Evolutionary conservation across 768 basidiomycete genomes (phyloP).

Genomic region (Phaeolepiota aurea): DNA sequence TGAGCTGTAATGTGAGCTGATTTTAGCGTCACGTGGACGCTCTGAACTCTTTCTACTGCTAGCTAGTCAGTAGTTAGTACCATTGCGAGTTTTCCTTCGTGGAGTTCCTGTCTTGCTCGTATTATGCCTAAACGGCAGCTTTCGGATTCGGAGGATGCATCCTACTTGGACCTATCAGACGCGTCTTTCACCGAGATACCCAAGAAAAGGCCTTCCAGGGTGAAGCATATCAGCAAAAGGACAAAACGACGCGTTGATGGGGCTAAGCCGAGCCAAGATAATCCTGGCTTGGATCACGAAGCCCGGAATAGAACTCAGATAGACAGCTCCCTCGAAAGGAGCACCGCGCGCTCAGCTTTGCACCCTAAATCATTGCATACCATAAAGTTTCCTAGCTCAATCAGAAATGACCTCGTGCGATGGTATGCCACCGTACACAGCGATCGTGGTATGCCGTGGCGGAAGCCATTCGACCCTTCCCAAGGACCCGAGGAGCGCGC

Average conservation of each 20-base stretch:
- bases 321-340: background rate
- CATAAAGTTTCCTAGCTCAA: constrained; percentile 27
- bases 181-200: background rate
- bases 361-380: constrained; percentile 45
- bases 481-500: constrained; percentile 51
- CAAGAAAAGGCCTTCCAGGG: background rate
- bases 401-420: constrained; percentile 41
- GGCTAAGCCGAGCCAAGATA: background rate
- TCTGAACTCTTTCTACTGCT: too few species aligned
- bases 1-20: too few species aligned
- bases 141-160: constrained; percentile 12
- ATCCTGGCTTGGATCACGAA: background rate
- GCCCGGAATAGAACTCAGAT: background rate
- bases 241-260: constrained; percentile 1
- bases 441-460: constrained; percentile 85
- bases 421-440: constrained; percentile 73
- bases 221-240: background rate
- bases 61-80: too few species aligned
- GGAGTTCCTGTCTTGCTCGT: too few species aligned
- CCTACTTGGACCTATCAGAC: constrained; percentile 1
- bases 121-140: background rate
- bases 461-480: constrained; percentile 58
- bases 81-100: too few species aligned
- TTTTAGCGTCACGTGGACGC: too few species aligned
- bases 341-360: background rate